These are phyloP conservation scores for Musa beccarii DNA, from an alignment of 176 grass and related monocot genomes.

Conservation along the genomic window DNA sequence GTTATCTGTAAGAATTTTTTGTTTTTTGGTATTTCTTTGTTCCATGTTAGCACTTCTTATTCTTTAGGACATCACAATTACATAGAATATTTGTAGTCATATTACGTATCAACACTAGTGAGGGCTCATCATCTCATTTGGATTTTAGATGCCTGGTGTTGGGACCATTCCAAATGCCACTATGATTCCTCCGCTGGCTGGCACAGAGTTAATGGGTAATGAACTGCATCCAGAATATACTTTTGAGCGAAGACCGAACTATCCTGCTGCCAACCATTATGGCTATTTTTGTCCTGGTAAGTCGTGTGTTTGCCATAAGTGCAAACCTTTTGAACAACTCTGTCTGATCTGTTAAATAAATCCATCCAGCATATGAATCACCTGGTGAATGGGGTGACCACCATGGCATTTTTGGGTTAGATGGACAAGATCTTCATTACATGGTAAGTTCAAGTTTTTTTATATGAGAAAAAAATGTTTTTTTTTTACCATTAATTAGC, in stretches of 20 bases:
- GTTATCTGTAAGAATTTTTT: too few relatives aligned
- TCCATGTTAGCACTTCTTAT: background rate
- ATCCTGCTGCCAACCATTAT: constrained; percentile 40
- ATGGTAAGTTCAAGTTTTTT: constrained; percentile 28
- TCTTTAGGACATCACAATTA: background rate
- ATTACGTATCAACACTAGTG: background rate
- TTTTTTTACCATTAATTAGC: constrained; percentile 14
- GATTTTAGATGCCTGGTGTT: constrained; percentile 54
- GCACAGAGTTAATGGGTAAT: constrained; percentile 32
- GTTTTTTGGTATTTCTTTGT: background rate
- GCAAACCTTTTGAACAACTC: background rate
- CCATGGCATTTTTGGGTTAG: constrained; percentile 42
- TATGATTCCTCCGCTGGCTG: constrained; percentile 25
- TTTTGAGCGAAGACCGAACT: constrained; percentile 47
- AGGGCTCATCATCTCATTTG: background rate
- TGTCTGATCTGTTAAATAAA: constrained; percentile 4
- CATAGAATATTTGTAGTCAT: background rate
- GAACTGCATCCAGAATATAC: constrained; percentile 29
- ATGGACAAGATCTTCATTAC: constrained; percentile 64
- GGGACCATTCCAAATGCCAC: constrained; percentile 23
- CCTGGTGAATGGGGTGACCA: constrained; percentile 57
- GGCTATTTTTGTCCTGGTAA: constrained; percentile 51
- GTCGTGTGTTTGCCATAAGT: background rate
- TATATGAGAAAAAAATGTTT: background rate
- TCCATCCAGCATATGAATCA: constrained; percentile 41